Conservation (phyloP, 371 early-diverging fungal genomes). For the Choanephora cucurbitarum region DNA sequence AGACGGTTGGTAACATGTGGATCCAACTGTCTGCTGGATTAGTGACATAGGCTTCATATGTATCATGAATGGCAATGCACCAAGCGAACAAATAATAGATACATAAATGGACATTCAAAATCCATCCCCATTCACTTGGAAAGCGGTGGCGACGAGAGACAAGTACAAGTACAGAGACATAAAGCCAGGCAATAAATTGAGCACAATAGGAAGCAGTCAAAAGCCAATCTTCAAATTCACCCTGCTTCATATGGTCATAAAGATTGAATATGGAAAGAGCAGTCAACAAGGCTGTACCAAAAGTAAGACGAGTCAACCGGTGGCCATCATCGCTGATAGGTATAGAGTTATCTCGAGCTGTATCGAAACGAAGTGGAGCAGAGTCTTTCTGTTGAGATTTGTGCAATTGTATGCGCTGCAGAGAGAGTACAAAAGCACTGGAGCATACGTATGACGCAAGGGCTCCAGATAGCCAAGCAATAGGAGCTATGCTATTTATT, state of each 20-base stretch:
- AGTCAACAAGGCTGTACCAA: conserved; percentile 15
- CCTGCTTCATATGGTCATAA: conserved; percentile 3
- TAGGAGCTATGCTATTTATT: conserved; percentile 3
- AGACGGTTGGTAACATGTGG: conserved; percentile 17
- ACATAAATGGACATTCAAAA: conserved; percentile 41
- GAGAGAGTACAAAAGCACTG: conserved; percentile 26
- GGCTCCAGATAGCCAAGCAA: conserved; percentile 17
- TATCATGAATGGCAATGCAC: conserved; percentile 15
- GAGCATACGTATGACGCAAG: conserved; percentile 11
- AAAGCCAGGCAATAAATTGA: conserved; percentile 29
- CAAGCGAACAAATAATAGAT: conserved; percentile 26
- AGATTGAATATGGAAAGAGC: conserved; percentile 14
- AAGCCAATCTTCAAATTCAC: conserved; percentile 5
- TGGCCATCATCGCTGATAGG: conserved; percentile 15
- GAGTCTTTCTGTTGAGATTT: conserved; percentile 16
- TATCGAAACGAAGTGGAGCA: conserved; percentile 19
- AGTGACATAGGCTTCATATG: conserved; percentile 9
- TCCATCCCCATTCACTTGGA: conserved; percentile 40
- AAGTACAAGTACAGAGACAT: conserved; percentile 25
- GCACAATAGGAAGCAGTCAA: conserved; percentile 6
- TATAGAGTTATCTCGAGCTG: conserved; percentile 13
- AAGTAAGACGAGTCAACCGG: conserved; percentile 16
- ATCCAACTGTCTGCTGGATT: conserved; percentile 5
- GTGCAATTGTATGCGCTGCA: conserved; percentile 27
- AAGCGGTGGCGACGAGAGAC: conserved; percentile 23